Percentiles rank a stretch among this genome's conserved stretches.
phyloP scores from a whole-genome alignment of 768 basidiomycete species.

The Mycena crocata region DNA sequence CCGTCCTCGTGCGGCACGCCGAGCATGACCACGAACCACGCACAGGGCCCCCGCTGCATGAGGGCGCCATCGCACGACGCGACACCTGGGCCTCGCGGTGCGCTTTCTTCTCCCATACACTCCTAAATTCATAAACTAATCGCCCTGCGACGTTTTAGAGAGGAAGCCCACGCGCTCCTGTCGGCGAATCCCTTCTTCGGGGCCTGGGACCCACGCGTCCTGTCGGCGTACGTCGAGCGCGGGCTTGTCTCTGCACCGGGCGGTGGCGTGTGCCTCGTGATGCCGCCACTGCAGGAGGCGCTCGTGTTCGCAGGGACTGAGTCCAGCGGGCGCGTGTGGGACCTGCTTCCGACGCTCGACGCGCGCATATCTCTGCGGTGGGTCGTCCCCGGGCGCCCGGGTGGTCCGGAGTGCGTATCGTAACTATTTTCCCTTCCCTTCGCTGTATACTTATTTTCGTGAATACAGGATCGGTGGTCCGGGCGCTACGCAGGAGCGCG shows the following conservation, averaged over 20 bases:
- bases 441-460: not conserved
- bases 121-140: not conserved
- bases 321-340: constrained; percentile 55
- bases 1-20: constrained; percentile 64
- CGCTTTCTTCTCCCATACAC: constrained; percentile 1
- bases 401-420: constrained; percentile 48
- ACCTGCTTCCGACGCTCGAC: constrained; percentile 58
- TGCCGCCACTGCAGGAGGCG: constrained; percentile 73
- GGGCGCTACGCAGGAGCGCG: constrained; percentile 48
- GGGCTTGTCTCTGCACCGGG: constrained; percentile 56
- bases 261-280: constrained; percentile 69
- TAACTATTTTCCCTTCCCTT: not conserved
- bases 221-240: constrained; percentile 70
- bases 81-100: constrained; percentile 74
- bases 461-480: constrained; percentile 46
- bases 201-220: constrained; percentile 74
- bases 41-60: constrained; percentile 39
- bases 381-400: constrained; percentile 62
- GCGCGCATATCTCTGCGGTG: constrained; percentile 63
- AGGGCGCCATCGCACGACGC: constrained; percentile 68
- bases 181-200: constrained; percentile 71
- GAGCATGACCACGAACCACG: constrained; percentile 25
- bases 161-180: constrained; percentile 68
- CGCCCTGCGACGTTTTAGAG: constrained; percentile 48
- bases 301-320: constrained; percentile 64